A percentile compares a stretch with the other conserved stretches of the same genome.
phyloP scores from a whole-genome alignment of 2,329 filamentous ascomycete species.

The Hortaea werneckii region DNA sequence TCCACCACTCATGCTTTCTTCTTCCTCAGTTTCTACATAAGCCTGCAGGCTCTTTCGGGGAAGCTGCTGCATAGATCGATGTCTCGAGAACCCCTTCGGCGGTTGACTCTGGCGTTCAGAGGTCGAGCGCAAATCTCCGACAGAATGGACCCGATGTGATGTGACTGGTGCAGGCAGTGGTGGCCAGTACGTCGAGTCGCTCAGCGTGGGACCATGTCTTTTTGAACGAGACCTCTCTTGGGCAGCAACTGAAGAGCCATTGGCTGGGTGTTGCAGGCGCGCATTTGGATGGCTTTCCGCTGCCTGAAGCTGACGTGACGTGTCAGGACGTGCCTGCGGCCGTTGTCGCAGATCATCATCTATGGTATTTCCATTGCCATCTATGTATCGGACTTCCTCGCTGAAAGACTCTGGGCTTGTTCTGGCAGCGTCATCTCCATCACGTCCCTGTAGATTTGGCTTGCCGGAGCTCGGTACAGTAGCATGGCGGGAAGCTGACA shows the following conservation, averaged over 20 bases:
- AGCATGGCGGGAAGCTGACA: slow-evolving; percentile 2
- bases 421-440: background rate
- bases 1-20: slow-evolving; percentile 4
- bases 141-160: slow-evolving; percentile 6
- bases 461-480: slow-evolving; percentile 2
- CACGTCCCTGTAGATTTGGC: slow-evolving; percentile 3
- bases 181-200: slow-evolving; percentile 4
- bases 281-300: background rate
- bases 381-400: background rate
- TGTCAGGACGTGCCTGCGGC: background rate
- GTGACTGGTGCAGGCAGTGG: slow-evolving; percentile 10
- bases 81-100: slow-evolving; percentile 5
- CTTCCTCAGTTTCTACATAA: slow-evolving; percentile 16
- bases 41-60: slow-evolving; percentile 11
- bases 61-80: slow-evolving; percentile 12
- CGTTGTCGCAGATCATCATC: no score
- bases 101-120: background rate
- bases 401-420: background rate
- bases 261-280: background rate
- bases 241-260: background rate
- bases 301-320: background rate
- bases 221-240: background rate
- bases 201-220: background rate
- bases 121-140: slow-evolving; percentile 2
- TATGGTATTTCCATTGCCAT: background rate